Evolutionary conservation across 225 moss, liverwort and hornwort species (phyloP).

Genomic region (Sphagnum tenellum): DNA sequence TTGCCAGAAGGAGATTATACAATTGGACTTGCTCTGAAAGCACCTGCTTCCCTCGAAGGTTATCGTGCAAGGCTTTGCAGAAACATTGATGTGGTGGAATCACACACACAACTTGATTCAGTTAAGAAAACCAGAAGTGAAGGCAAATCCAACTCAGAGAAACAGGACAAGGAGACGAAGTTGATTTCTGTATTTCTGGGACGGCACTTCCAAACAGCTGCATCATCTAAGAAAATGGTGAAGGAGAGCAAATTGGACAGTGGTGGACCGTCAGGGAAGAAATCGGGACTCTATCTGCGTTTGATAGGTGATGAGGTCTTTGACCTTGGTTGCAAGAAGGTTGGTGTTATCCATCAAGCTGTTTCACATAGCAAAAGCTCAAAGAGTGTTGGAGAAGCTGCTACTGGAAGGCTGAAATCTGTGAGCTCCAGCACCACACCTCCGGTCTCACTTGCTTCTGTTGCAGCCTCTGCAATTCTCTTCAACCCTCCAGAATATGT

Average conservation of each 20-base stretch:
- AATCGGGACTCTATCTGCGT: not conserved
- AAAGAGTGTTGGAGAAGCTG: no score
- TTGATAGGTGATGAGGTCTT: not conserved
- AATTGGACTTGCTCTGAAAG: slow-evolving; percentile 31
- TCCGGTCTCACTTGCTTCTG: no score
- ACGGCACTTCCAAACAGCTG: no score
- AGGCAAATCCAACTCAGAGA: slow-evolving; percentile 10
- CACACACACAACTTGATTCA: slow-evolving; percentile 9
- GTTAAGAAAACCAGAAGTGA: slow-evolving; percentile 7
- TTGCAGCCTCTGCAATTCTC: no score
- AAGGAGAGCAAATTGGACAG: slow-evolving; percentile 8
- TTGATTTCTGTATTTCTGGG: slow-evolving; percentile 28
- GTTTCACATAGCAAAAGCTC: no score
- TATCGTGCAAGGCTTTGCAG: slow-evolving; percentile 37
- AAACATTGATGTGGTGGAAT: slow-evolving; percentile 36
- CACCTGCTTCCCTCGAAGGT: slow-evolving; percentile 18
- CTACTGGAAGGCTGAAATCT: no score
- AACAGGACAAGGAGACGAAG: slow-evolving; percentile 15
- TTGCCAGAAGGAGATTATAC: slow-evolving; percentile 30
- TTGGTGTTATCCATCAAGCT: slow-evolving; percentile 2
- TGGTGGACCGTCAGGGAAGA: not conserved
- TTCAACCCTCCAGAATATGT: no score
- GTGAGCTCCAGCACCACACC: no score
- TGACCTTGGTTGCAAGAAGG: not conserved
- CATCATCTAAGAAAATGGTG: not conserved